Base-by-base conservation (phyloP, 2,329 filamentous ascomycete genomes). In the Cladosporium phlei region DNA sequence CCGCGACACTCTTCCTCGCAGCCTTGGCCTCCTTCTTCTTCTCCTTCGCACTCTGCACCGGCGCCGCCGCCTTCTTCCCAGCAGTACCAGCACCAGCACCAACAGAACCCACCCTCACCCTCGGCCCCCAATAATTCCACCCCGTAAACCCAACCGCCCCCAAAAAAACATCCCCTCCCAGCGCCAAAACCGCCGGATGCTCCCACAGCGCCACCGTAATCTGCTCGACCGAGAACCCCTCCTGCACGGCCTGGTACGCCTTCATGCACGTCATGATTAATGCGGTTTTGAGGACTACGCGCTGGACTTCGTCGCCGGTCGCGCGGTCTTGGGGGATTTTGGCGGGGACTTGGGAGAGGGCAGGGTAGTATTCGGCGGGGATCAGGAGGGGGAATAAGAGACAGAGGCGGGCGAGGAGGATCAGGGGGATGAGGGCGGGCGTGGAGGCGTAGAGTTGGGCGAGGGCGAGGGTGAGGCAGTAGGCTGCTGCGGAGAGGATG, bases 181-280 rank as follows among this genome's bases (percentile, higher is more conserved):
- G 52, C 6, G 60, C 37, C 16, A 52, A 57, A 6, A 65, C 62
- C 6, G 62, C 60, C 8, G 61, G 61, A 46, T 64, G 62, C 37
- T 48, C 53, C 27, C 54, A 49, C 10, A 65, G 30, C n/a, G 52
- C 53, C 12, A 32, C 29, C 5, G 27, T 6, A n/a, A 52, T 32
- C 19, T 48, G 43, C 21, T 2, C 16, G 7, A 47, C 17, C 9
- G 27, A 30, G 14, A 35, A 38, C 22, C 11, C 35, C 24, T 39
- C 22, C 27, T 37, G 43, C 22, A 43, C 17, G 3, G 46, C 34
- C 25, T 49, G 22, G 10, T 37, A 34, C 6, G 27, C 25, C 16
- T 40, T 46, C 32, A 52, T 32, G 2, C 46, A 39, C 1, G 46
- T 47, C 49, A 51, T 49, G 8, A 49, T 46, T n/a, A 34, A 21